A percentile compares a stretch with the other conserved stretches of the same genome.
Conservation (phyloP, 306 rosid genomes). For the Herpetospermum pedunculosum region DNA sequence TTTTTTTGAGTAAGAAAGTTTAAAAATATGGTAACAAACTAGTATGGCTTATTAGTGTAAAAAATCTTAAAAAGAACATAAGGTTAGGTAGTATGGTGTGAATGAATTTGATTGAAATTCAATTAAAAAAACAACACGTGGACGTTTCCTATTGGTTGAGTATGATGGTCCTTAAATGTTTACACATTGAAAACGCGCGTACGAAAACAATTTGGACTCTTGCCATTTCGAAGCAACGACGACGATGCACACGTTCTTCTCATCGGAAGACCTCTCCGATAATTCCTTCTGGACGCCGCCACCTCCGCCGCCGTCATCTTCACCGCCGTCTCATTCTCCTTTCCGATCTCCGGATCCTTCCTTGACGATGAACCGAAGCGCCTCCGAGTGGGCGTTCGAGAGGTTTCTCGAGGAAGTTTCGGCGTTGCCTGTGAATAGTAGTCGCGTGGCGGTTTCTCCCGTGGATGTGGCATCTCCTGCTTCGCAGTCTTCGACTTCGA, state of each 20-base stretch:
- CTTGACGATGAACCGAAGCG: conserved; percentile 34
- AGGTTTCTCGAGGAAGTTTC: conserved; percentile 33
- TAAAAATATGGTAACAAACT: too few relatives aligned
- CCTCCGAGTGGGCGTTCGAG: conserved; percentile 45
- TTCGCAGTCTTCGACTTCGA: conserved; percentile 37
- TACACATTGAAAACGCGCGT: conserved; percentile 9
- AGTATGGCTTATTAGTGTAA: too few relatives aligned
- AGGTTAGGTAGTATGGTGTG: too few relatives aligned
- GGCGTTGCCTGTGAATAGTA: conserved; percentile 8
- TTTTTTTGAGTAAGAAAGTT: too few relatives aligned
- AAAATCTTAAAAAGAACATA: too few relatives aligned
- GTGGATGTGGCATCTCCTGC: conserved; percentile 17
- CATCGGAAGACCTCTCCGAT: conserved; percentile 3
- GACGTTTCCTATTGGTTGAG: neutral
- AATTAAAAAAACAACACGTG: too few relatives aligned
- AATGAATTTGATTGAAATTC: too few relatives aligned
- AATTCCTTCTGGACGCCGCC: neutral
- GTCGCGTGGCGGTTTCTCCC: conserved; percentile 4
- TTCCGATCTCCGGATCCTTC: conserved; percentile 3
- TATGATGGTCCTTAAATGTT: neutral
- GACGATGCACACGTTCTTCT: conserved; percentile 8
- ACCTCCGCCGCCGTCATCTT: neutral
- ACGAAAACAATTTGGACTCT: neutral
- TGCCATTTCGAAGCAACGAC: too few relatives aligned
- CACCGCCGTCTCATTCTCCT: conserved; percentile 4